phyloP scores from a whole-genome alignment of 192 early-diverging fungal genomes.

The Funneliformis mosseae region DNA sequence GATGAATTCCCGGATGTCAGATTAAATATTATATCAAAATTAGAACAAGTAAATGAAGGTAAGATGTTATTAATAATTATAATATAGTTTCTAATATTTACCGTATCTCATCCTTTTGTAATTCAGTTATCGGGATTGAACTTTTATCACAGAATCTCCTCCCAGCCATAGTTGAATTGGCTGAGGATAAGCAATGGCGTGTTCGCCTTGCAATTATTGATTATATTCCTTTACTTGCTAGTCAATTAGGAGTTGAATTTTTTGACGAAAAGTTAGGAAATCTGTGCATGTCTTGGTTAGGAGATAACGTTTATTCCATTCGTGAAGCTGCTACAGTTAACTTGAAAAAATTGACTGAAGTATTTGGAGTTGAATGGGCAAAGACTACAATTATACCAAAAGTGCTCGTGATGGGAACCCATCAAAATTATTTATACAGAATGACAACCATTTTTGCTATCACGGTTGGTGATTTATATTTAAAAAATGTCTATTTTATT shows the following conservation, averaged over 20 bases:
- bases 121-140: constrained; percentile 90
- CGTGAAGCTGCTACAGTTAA: constrained; percentile 96
- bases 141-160: constrained; percentile 94
- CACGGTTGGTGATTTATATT: constrained; percentile 62
- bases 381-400: constrained; percentile 92
- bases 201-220: constrained; percentile 99
- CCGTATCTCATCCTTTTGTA: constrained; percentile 9
- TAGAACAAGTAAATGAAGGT: constrained; percentile 94
- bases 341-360: constrained; percentile 92
- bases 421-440: constrained; percentile 96
- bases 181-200: constrained; percentile 99
- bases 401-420: constrained; percentile 84
- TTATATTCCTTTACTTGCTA: constrained; percentile 96
- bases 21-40: constrained; percentile 97
- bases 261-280: constrained; percentile 95
- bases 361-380: constrained; percentile 99
- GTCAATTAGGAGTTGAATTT: constrained; percentile 93
- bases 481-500: background rate
- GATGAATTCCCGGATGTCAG: constrained; percentile 97
- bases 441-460: constrained; percentile 98
- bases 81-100: constrained; percentile 15
- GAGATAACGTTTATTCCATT: constrained; percentile 95
- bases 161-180: constrained; percentile 97
- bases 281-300: constrained; percentile 98
- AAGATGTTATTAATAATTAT: constrained; percentile 8